Percentiles rank a stretch among this genome's conserved stretches.
Conservation (phyloP, 768 basidiomycete species). For the Boletus bicolor region DNA sequence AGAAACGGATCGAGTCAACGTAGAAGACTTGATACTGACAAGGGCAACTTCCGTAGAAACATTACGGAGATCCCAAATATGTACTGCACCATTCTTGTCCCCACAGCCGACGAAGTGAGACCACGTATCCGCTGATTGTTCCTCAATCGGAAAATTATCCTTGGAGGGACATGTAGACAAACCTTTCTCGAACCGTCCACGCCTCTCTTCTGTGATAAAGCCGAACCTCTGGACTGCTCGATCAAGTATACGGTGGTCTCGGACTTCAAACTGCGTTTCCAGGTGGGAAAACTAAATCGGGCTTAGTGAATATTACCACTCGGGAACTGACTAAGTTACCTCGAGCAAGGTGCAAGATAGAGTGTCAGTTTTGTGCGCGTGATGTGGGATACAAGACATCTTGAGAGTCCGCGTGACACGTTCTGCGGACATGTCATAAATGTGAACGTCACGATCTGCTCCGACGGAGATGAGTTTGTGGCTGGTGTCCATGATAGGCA, state of each 20-base stretch:
- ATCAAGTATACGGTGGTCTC: conserved; percentile 40
- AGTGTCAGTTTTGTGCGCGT: conserved; percentile 37
- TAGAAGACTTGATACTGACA: conserved; percentile 16
- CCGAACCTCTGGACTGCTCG: conserved; percentile 44
- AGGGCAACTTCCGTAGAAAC: conserved; percentile 20
- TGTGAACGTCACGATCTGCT: conserved; percentile 44
- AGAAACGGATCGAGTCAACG: neutral
- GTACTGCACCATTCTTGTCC: conserved; percentile 39
- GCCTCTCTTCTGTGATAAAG: conserved; percentile 33
- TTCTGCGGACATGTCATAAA: conserved; percentile 48
- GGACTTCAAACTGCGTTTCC: conserved; percentile 52
- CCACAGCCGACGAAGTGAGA: conserved; percentile 42
- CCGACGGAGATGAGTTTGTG: conserved; percentile 47
- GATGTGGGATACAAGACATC: conserved; percentile 42
- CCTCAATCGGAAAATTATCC: conserved; percentile 19
- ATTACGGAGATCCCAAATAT: conserved; percentile 49
- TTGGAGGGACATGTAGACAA: neutral
- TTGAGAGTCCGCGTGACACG: conserved; percentile 40
- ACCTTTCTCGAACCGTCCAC: conserved; percentile 49
- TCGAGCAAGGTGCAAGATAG: conserved; percentile 44
- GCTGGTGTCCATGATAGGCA: conserved; percentile 43
- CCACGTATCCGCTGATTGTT: conserved; percentile 25
- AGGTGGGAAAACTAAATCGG: conserved; percentile 42
- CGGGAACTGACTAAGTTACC: conserved; percentile 27
- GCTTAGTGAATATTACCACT: neutral